Conservation (phyloP, 108 stramenopile species). For the Cyclotella sp. region DNA sequence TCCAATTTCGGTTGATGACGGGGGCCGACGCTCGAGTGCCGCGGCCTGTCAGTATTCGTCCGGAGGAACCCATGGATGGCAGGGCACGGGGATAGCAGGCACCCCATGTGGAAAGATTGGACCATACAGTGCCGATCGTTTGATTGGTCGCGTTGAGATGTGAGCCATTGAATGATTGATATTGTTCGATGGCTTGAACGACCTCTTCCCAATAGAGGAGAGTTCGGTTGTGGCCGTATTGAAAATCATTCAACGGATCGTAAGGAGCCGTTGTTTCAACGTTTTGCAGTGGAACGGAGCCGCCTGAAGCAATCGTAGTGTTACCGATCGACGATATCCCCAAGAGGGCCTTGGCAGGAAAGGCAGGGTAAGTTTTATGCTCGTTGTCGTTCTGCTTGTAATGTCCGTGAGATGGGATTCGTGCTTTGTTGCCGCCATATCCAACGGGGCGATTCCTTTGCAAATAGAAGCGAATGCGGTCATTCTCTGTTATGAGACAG, state of each 20-base stretch:
- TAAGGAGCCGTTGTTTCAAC: neutral
- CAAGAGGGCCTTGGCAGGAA: no score
- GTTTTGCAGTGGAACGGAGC: neutral
- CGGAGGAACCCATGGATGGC: slow-evolving; percentile 4
- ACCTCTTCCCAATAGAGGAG: slow-evolving; percentile 40
- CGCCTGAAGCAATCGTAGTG: neutral
- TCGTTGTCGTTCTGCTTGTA: no score
- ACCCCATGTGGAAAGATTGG: slow-evolving; percentile 29
- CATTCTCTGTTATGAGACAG: no score
- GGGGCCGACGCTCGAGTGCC: neutral
- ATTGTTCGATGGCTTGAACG: slow-evolving; percentile 33
- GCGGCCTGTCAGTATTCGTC: neutral
- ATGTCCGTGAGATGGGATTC: no score
- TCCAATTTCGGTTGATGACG: slow-evolving; percentile 11
- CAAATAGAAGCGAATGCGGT: no score
- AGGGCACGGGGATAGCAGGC: slow-evolving; percentile 29
- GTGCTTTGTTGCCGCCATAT: no score
- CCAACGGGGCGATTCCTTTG: no score
- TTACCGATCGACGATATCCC: no score
- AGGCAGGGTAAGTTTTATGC: no score
- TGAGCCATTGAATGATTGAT: neutral
- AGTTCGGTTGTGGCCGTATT: slow-evolving; percentile 22
- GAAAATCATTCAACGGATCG: slow-evolving; percentile 22
- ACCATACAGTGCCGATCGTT: slow-evolving; percentile 5
- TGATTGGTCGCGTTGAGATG: neutral